phyloP scores from a whole-genome alignment of 352 stramenopile genomes.

The Globisporangium nagaii region DNA sequence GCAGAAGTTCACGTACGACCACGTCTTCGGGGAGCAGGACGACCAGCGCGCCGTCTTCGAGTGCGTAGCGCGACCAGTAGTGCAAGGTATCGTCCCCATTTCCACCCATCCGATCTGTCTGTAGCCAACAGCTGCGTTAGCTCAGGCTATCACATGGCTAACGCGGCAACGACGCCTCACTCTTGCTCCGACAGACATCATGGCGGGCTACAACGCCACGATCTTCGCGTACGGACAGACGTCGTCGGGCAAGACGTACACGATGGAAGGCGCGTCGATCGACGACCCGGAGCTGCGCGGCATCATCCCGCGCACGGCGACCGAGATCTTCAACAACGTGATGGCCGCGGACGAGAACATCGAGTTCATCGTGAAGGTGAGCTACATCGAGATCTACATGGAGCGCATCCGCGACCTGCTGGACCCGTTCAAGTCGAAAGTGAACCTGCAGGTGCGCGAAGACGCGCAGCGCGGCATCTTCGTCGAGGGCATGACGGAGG shows the following conservation, averaged over 20 bases:
- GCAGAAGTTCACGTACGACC: conserved; percentile 89
- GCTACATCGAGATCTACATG: conserved; percentile 97
- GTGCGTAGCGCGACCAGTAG: conserved; percentile 77
- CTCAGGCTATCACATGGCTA: neutral
- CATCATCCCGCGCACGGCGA: conserved; percentile 87
- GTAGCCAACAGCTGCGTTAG: too few species aligned
- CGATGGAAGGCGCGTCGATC: conserved; percentile 84
- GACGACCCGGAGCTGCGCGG: conserved; percentile 80
- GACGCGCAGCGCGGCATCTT: conserved; percentile 89
- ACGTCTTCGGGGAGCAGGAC: conserved; percentile 80
- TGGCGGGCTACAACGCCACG: conserved; percentile 91
- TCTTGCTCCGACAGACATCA: conserved; percentile 54
- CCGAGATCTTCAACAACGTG: conserved; percentile 85
- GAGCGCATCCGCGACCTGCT: conserved; percentile 92
- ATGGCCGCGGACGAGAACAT: conserved; percentile 87
- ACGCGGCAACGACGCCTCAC: too few species aligned
- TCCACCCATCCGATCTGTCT: too few species aligned
- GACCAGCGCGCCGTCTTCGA: conserved; percentile 89
- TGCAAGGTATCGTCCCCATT: conserved; percentile 67
- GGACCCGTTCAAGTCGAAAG: conserved; percentile 87
- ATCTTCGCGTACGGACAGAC: conserved; percentile 94
- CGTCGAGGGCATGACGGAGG: conserved; percentile 90
- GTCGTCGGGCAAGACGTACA: conserved; percentile 87
- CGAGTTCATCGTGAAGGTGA: conserved; percentile 91
- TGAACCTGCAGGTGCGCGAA: conserved; percentile 89